phyloP scores from a whole-genome alignment of 352 stramenopile genomes.

The Pythium angustatum region DNA sequence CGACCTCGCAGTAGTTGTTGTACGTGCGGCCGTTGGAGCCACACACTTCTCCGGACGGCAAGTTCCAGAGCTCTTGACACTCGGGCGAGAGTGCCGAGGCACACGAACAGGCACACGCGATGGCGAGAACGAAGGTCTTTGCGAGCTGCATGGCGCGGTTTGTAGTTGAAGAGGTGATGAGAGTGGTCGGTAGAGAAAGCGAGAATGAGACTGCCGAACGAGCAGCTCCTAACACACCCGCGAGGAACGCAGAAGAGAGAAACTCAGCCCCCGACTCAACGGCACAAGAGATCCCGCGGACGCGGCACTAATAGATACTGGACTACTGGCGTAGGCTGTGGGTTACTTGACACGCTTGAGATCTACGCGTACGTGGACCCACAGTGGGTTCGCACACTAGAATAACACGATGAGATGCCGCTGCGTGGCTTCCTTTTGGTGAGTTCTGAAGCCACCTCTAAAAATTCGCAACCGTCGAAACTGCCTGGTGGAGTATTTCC shows the following conservation, averaged over 20 bases:
- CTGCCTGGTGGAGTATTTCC: no score
- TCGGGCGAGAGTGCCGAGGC: slow-evolving; percentile 6
- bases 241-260: no score
- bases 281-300: no score
- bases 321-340: no score
- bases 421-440: no score
- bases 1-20: slow-evolving; percentile 46
- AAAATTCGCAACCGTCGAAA: no score
- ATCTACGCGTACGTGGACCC: no score
- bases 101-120: background rate
- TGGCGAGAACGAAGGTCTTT: background rate
- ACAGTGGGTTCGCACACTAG: no score
- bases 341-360: no score
- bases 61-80: slow-evolving; percentile 36
- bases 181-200: background rate
- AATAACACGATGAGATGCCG: no score
- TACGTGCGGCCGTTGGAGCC: slow-evolving; percentile 53
- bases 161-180: background rate
- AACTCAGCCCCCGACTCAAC: background rate
- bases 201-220: slow-evolving; percentile 1
- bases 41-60: slow-evolving; percentile 32
- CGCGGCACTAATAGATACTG: no score
- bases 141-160: slow-evolving; percentile 4
- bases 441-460: no score
- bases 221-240: background rate